phyloP scores from a whole-genome alignment of 495 filamentous ascomycete species.

The Hypoxylon intermedium region DNA sequence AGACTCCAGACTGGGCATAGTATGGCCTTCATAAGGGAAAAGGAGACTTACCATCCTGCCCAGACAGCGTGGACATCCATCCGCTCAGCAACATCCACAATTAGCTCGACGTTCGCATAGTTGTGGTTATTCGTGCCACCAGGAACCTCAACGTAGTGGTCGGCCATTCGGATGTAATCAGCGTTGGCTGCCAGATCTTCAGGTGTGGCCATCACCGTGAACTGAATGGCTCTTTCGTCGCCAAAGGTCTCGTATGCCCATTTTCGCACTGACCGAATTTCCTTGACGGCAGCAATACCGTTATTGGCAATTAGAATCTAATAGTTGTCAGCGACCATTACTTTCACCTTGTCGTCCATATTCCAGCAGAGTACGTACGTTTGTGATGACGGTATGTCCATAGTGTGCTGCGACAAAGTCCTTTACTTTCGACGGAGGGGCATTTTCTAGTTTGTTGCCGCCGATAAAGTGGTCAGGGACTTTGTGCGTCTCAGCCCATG shows the following conservation, averaged over 20 bases:
- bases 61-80: constrained; percentile 98
- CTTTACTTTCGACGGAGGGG: constrained; percentile 80
- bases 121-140: constrained; percentile 99
- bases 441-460: constrained; percentile 83
- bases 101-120: constrained; percentile 99
- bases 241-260: constrained; percentile 99
- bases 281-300: constrained; percentile 98
- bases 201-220: constrained; percentile 99
- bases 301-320: constrained; percentile 99
- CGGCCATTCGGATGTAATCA: constrained; percentile 99
- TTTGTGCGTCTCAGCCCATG: constrained; percentile 77
- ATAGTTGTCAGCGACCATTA: constrained; percentile 5
- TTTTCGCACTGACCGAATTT: constrained; percentile 98
- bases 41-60: constrained; percentile 85
- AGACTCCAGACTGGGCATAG: constrained; percentile 19
- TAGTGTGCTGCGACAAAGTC: constrained; percentile 90
- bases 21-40: constrained; percentile 6
- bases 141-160: constrained; percentile 99
- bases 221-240: constrained; percentile 97
- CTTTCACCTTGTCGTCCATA: background rate
- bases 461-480: constrained; percentile 94
- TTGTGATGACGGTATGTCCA: constrained; percentile 97
- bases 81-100: constrained; percentile 98
- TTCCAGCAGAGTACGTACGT: constrained; percentile 62
- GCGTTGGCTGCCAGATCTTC: constrained; percentile 97